Base-by-base conservation (phyloP, 371 early-diverging fungal genomes). In the Mortierella sp. region DNA sequence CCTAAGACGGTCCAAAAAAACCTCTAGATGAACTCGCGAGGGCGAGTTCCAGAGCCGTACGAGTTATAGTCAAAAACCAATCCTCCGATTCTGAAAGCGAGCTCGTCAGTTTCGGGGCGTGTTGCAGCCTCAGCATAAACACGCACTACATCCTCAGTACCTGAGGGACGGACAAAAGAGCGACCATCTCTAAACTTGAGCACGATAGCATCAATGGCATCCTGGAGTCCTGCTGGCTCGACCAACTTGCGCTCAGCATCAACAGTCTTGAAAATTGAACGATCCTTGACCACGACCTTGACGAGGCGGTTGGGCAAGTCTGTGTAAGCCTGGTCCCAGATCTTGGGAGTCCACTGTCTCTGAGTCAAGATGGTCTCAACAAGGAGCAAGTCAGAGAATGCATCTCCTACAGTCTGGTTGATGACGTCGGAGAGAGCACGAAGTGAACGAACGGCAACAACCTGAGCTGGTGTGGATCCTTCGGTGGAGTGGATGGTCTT, bases 61-160 rank as follows among this genome's bases (percentile, higher is more conserved):
- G 94, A 97, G 70, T 90, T 86, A 51, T 70, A 79, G 83, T 97
- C 97, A 85, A 94, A 97, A 51, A 99, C 97, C 35, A 97, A 85
- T 20, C 95, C 92, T 12, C 91, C 91, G 55, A 96, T 93, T 62
- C 91, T 89, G 81, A 89, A 91, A 18, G 95, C 94, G 66, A 96
- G 87, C 75, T 94, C 92, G 61, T 95, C 95, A 51, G 93, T 93
- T 78, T 94, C 95, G 9, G 92, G 84, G 58, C 92, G 91, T 4
- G 97, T 96, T 32, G 94, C 95, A 14, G 99, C 99, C 87, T 99
- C 99, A 45, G 98, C 98, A 86, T 98, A 99, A 22, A 99, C 96
- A 64, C 99, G 93, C 37, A 99, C 98, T 32, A 98, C 94, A 86
- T 99, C 99, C 86, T 99, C 99, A 24, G 99, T 99, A 32, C 99